These are phyloP conservation scores for Nakaseomyces nivariensis DNA, from an alignment of 1,139 yeast species.

Conservation along the genomic window DNA sequence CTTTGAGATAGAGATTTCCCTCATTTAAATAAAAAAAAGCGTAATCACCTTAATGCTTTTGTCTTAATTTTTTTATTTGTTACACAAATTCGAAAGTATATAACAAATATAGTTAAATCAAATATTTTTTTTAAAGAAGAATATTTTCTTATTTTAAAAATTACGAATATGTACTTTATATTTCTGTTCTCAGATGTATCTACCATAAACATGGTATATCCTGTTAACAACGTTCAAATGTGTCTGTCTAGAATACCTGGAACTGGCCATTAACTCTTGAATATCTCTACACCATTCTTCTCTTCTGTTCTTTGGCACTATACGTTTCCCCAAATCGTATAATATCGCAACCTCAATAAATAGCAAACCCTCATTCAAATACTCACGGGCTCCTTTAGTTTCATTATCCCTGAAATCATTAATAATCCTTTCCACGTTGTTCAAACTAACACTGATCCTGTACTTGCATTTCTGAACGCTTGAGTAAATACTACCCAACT, in stretches of 20 bases:
- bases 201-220: constrained; percentile 46
- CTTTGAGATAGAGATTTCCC: background rate
- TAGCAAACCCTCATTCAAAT: constrained; percentile 38
- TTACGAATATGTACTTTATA: background rate
- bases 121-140: background rate
- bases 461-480: constrained; percentile 12
- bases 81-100: too few species aligned
- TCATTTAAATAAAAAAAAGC: too few species aligned
- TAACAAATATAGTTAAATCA: too few species aligned
- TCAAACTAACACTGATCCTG: constrained; percentile 43
- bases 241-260: constrained; percentile 24
- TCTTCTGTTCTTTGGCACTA: constrained; percentile 40
- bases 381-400: constrained; percentile 7
- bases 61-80: too few species aligned
- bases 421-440: constrained; percentile 47
- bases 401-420: constrained; percentile 18
- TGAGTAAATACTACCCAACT: constrained; percentile 22
- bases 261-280: constrained; percentile 37
- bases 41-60: too few species aligned
- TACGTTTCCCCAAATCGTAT: constrained; percentile 37
- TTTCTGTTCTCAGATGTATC: constrained; percentile 14
- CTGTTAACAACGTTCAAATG: constrained; percentile 41
- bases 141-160: background rate
- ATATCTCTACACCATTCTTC: constrained; percentile 48
- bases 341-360: constrained; percentile 49